Percentiles rank a stretch among this genome's conserved stretches.
phyloP scores from a whole-genome alignment of 2,329 filamentous ascomycete species.

The Colletotrichum navitas region DNA sequence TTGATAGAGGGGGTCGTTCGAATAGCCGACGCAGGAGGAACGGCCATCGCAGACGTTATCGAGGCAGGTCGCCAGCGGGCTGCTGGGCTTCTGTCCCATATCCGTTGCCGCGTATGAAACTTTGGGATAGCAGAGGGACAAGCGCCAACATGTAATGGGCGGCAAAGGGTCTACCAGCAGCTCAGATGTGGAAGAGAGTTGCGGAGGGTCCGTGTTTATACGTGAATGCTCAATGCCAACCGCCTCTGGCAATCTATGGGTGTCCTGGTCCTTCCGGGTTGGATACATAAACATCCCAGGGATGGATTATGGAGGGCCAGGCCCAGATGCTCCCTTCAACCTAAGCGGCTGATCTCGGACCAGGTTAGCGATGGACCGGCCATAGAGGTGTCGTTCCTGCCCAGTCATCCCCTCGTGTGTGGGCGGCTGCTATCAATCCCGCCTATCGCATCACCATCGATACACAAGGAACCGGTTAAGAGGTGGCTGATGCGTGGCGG shows the following conservation, averaged over 20 bases:
- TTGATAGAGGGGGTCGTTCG: constrained; percentile 59
- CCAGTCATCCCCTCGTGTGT: too few species aligned
- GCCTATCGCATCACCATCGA: too few species aligned
- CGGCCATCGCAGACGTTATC: constrained; percentile 60
- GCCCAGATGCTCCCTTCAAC: background rate
- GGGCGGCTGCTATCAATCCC: too few species aligned
- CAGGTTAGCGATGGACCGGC: background rate
- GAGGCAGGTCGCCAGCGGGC: constrained; percentile 60
- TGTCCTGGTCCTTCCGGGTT: constrained; percentile 7
- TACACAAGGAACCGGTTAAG: too few species aligned
- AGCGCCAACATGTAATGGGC: background rate
- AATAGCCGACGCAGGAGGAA: constrained; percentile 60
- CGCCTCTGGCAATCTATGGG: background rate
- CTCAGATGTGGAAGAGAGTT: background rate
- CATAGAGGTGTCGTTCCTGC: constrained; percentile 1
- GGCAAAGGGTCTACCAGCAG: background rate
- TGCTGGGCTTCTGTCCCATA: constrained; percentile 60
- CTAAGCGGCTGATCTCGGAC: too few species aligned
- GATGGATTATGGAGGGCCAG: constrained; percentile 2
- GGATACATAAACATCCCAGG: background rate
- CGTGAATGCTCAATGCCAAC: background rate
- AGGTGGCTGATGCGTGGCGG: constrained; percentile 22
- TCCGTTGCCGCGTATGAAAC: background rate
- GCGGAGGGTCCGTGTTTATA: constrained; percentile 22
- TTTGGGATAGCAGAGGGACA: background rate